Conservation (phyloP, 306 rosid genomes). For the Prunus mira region DNA sequence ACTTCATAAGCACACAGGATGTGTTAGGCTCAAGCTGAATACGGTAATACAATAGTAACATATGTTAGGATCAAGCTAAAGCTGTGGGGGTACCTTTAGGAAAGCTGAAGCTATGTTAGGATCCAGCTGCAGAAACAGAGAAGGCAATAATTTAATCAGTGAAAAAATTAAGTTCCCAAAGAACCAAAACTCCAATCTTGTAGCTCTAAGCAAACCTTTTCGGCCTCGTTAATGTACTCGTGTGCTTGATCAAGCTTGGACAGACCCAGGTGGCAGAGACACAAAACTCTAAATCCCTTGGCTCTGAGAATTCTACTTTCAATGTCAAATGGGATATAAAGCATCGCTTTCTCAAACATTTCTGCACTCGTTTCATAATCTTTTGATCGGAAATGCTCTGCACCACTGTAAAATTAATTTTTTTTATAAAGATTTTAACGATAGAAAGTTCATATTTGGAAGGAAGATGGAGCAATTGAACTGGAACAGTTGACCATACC, state of each 20-base stretch:
- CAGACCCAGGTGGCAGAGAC: constrained; percentile 89
- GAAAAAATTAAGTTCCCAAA: neutral
- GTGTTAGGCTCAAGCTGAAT: constrained; percentile 5
- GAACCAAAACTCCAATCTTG: constrained; percentile 19
- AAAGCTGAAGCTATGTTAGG: constrained; percentile 83
- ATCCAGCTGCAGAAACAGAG: constrained; percentile 72
- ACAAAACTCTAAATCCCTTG: constrained; percentile 87
- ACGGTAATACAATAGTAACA: neutral
- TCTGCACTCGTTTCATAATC: constrained; percentile 83
- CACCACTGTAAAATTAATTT: constrained; percentile 49
- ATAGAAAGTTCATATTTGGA: neutral
- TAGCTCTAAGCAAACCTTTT: constrained; percentile 54
- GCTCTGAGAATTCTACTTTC: constrained; percentile 72
- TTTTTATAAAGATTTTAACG: neutral
- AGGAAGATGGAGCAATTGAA: neutral
- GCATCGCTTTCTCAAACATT: constrained; percentile 92
- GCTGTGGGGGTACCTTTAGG: constrained; percentile 57
- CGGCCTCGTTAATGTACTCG: constrained; percentile 87
- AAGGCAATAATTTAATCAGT: neutral
- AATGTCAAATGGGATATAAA: constrained; percentile 67
- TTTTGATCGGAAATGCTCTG: constrained; percentile 75
- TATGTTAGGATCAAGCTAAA: neutral
- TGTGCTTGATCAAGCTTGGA: constrained; percentile 79
- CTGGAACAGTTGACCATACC: constrained; percentile 36
- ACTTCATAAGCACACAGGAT: constrained; percentile 45